phyloP scores from a whole-genome alignment of 495 filamentous ascomycete species.

The Trichoderma asperelloides region DNA sequence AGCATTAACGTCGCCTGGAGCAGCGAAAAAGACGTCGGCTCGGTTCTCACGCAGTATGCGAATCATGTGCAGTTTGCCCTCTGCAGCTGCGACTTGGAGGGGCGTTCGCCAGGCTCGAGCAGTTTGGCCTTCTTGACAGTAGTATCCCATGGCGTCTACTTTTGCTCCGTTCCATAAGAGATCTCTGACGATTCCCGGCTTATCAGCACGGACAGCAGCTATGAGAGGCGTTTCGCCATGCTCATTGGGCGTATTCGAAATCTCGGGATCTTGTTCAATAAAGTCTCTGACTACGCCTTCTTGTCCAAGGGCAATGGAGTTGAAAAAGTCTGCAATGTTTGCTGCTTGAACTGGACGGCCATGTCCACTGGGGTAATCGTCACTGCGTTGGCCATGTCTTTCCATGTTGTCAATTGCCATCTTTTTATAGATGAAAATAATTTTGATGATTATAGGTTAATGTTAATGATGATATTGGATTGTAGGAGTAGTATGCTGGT shows the following conservation, averaged over 20 bases:
- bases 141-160: constrained; percentile 17
- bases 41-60: constrained; percentile 17
- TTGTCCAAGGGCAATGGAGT: constrained; percentile 15
- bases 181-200: constrained; percentile 21
- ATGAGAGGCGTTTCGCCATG: constrained; percentile 25
- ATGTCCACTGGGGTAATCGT: background rate
- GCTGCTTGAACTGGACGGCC: background rate
- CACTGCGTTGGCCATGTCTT: background rate
- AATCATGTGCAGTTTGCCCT: constrained; percentile 20
- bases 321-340: constrained; percentile 19
- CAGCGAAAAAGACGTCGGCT: constrained; percentile 22
- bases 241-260: constrained; percentile 20
- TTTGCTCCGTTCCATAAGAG: constrained; percentile 24
- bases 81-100: constrained; percentile 20
- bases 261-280: constrained; percentile 18
- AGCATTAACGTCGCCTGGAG: constrained; percentile 23
- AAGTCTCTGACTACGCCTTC: constrained; percentile 16
- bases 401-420: background rate
- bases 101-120: constrained; percentile 20
- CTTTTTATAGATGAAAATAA: too few species aligned
- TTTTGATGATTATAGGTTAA: too few species aligned
- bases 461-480: too few species aligned
- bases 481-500: too few species aligned
- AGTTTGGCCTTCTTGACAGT: background rate
- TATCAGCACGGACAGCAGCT: constrained; percentile 23